Evolutionary conservation across 257 asterid genomes (phyloP).

Genomic region (Scutellaria baicalensis): DNA sequence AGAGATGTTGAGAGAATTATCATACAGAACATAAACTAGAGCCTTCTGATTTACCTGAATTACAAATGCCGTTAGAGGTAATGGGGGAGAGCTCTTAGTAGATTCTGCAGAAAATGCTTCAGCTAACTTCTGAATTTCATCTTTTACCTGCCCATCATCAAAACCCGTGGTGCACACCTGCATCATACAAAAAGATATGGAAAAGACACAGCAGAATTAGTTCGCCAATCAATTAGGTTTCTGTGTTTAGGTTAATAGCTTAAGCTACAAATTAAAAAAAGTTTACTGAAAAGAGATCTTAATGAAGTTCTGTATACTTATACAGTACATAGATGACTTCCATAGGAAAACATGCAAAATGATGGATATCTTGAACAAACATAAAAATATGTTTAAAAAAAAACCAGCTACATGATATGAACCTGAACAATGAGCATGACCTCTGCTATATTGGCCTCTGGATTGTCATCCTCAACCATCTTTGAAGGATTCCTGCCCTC

Average conservation of each 20-base stretch:
- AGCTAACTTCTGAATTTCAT: slow-evolving; percentile 61
- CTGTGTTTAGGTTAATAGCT: neutral
- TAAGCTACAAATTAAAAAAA: neutral
- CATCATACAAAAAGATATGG: slow-evolving; percentile 10
- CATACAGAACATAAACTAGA: neutral
- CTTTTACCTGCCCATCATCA: slow-evolving; percentile 52
- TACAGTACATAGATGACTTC: neutral
- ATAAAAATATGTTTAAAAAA: neutral
- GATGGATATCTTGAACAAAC: neutral
- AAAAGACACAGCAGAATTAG: neutral
- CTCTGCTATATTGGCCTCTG: slow-evolving; percentile 50
- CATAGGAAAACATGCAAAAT: neutral
- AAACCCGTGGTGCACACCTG: slow-evolving; percentile 65
- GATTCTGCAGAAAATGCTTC: slow-evolving; percentile 65
- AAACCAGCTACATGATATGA: slow-evolving; percentile 12
- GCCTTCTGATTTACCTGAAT: slow-evolving; percentile 54
- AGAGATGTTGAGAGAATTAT: neutral
- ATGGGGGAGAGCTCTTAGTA: slow-evolving; percentile 42
- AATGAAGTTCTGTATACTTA: neutral
- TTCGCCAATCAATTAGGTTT: slow-evolving; percentile 8
- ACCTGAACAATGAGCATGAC: slow-evolving; percentile 98
- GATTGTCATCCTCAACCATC: slow-evolving; percentile 34
- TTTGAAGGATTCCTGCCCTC: slow-evolving; percentile 69
- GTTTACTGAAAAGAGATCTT: neutral
- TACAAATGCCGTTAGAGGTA: slow-evolving; percentile 75